A percentile compares a stretch with the other conserved stretches of the same genome.
phyloP scores from a whole-genome alignment of 768 basidiomycete genomes.

The Tricholoma saponaceum region DNA sequence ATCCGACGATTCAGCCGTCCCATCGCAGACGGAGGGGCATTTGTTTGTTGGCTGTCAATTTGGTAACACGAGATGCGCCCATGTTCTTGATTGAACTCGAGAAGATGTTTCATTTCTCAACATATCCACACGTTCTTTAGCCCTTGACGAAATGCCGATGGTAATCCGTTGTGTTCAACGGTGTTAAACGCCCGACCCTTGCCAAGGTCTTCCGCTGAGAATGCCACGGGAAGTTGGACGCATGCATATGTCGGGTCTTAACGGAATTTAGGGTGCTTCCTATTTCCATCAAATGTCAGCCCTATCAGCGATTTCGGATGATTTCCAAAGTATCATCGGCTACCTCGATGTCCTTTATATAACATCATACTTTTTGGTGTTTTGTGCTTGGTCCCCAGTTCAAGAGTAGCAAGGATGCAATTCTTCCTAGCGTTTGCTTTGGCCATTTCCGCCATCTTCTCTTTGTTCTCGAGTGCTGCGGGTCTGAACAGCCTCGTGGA shows the following conservation, averaged over 20 bases:
- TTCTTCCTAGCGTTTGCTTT: slow-evolving; percentile 1
- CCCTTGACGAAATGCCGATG: no score
- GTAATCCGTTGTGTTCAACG: no score
- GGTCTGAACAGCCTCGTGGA: slow-evolving; percentile 3
- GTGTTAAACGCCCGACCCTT: no score
- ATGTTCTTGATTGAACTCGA: no score
- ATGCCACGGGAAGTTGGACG: no score
- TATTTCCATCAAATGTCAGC: not conserved
- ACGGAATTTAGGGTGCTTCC: not conserved
- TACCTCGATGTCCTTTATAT: not conserved
- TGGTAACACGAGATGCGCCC: no score
- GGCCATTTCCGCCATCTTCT: slow-evolving; percentile 1
- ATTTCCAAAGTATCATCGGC: not conserved
- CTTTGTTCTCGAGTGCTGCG: slow-evolving; percentile 2
- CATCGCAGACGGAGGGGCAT: no score
- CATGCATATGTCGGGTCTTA: not conserved
- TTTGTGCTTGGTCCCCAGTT: not conserved
- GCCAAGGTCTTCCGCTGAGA: no score
- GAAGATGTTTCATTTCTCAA: no score
- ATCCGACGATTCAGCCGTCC: no score
- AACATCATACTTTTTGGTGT: not conserved
- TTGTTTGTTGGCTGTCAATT: no score
- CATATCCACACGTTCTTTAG: no score
- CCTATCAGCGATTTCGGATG: not conserved
- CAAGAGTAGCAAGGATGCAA: slow-evolving; percentile 3